Conservation (phyloP, 2,329 filamentous ascomycete species). For the Colletotrichum sp. region DNA sequence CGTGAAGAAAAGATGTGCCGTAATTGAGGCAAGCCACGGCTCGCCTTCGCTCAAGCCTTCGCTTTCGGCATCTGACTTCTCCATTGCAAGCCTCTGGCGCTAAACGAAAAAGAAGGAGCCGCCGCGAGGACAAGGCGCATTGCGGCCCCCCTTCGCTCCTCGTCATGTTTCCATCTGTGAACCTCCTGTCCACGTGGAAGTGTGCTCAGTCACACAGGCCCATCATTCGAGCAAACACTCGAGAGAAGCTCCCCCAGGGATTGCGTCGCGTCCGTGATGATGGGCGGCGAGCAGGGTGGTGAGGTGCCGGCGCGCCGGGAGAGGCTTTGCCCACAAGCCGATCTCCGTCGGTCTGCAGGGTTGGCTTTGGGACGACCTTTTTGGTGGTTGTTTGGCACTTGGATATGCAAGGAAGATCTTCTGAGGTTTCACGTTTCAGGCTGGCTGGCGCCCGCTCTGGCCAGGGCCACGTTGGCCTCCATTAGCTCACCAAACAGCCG, state of each 20-base stretch:
- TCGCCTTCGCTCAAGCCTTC: neutral
- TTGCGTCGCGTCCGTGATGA: neutral
- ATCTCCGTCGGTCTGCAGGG: conserved; percentile 13
- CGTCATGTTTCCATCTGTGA: neutral
- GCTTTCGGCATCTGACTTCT: neutral
- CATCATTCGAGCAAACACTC: neutral
- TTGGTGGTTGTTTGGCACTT: neutral
- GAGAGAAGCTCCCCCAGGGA: neutral
- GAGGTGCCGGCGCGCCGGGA: conserved; percentile 1
- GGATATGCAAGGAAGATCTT: conserved; percentile 17
- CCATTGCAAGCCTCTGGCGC: neutral
- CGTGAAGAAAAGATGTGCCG: neutral
- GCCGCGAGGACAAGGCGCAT: neutral
- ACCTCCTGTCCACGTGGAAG: neutral
- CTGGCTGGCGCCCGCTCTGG: conserved; percentile 12
- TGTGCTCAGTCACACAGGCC: neutral
- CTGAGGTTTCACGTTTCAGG: conserved; percentile 19
- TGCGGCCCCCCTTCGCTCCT: neutral
- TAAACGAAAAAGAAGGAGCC: neutral
- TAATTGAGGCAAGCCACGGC: neutral
- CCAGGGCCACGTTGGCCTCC: conserved; percentile 15
- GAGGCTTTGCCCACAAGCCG: conserved; percentile 7
- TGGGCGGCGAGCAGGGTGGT: neutral
- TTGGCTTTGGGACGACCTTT: neutral
- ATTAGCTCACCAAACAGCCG: conserved; percentile 14